Percentiles rank a stretch among this genome's conserved stretches.
phyloP scores from a whole-genome alignment of 192 early-diverging fungal species.

The Podochytrium sp. region DNA sequence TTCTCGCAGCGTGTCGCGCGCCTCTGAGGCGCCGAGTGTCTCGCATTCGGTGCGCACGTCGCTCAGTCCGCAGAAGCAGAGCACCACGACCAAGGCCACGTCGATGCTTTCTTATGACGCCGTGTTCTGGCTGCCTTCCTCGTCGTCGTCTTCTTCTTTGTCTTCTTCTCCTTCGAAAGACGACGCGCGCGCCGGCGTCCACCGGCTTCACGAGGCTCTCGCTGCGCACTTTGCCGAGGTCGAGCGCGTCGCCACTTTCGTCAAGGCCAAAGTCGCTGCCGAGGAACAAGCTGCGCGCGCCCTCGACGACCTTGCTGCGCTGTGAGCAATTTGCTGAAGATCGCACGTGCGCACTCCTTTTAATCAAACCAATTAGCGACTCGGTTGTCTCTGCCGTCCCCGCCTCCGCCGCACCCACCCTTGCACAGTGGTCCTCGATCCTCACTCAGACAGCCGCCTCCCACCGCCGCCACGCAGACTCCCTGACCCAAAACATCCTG shows the following conservation, averaged over 20 bases:
- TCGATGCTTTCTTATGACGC: no score
- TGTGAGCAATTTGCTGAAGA: neutral
- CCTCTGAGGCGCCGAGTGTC: no score
- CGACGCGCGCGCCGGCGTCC: neutral
- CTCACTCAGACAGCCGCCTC: constrained; percentile 25
- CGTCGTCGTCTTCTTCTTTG: no score
- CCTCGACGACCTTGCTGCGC: neutral
- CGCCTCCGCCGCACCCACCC: neutral
- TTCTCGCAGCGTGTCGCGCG: no score
- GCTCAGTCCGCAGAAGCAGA: no score
- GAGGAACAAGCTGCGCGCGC: neutral
- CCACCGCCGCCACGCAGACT: constrained; percentile 41
- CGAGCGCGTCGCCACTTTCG: neutral
- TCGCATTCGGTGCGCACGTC: no score
- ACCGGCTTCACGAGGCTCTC: neutral
- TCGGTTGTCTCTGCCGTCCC: neutral
- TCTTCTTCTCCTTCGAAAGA: neutral
- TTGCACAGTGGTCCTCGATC: neutral
- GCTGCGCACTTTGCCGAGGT: constrained; percentile 5
- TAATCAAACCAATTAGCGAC: neutral
- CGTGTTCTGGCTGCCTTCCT: no score
- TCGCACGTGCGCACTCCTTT: neutral
- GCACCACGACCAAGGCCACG: no score
- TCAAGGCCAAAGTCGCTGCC: neutral
- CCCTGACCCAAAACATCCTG: constrained; percentile 34